phyloP scores from a whole-genome alignment of 2,329 filamentous ascomycete genomes.

The Aureobasidium subglaciale region DNA sequence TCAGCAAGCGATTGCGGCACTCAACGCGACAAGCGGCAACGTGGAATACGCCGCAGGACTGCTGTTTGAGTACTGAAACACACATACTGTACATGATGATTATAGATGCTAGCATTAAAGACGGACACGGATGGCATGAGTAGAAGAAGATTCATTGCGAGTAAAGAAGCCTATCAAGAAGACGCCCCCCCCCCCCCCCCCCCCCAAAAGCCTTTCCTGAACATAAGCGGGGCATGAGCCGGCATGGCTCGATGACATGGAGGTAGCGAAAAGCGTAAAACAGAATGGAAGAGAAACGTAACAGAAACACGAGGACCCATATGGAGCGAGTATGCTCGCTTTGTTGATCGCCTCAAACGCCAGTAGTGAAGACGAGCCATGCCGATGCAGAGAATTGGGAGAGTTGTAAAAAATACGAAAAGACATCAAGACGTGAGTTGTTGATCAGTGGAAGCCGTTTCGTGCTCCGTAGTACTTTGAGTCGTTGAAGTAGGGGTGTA shows the following conservation, averaged over 20 bases:
- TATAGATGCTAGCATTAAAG: background rate
- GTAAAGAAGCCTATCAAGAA: constrained; percentile 4
- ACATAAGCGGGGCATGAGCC: constrained; percentile 2
- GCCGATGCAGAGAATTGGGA: constrained; percentile 11
- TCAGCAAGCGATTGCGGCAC: constrained; percentile 40
- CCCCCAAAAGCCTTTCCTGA: constrained; percentile 13
- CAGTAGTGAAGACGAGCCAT: constrained; percentile 1
- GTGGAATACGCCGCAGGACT: constrained; percentile 43
- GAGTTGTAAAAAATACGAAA: constrained; percentile 11
- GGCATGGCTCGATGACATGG: constrained; percentile 3
- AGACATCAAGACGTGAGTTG: constrained; percentile 5
- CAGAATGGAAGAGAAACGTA: constrained; percentile 8
- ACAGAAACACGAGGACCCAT: background rate
- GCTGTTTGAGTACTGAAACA: constrained; percentile 35
- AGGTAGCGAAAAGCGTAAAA: background rate
- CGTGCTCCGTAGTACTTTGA: constrained; percentile 17
- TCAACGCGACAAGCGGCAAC: constrained; percentile 43
- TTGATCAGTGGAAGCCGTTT: constrained; percentile 22
- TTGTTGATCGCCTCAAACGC: constrained; percentile 4
- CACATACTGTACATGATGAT: background rate
- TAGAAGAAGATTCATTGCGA: constrained; percentile 9
- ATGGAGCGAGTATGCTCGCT: background rate
- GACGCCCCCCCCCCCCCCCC: constrained; percentile 1
- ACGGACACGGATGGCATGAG: background rate
- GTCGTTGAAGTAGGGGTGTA: constrained; percentile 68